Base-by-base conservation (phyloP, 352 stramenopile genomes). In the Phytopythium delawarense region DNA sequence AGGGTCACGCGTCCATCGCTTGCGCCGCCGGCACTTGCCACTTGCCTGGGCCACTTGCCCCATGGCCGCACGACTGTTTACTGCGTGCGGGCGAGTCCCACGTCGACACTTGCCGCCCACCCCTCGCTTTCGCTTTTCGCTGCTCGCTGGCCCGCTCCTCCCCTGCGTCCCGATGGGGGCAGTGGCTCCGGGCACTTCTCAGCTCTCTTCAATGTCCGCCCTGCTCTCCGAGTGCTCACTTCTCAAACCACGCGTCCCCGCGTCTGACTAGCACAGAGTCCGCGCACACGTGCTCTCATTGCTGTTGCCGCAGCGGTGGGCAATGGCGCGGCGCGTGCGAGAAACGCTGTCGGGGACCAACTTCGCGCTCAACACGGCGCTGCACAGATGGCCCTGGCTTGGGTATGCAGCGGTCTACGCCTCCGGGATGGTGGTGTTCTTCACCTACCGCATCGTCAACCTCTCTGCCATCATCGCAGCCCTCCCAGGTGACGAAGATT, bases 381-480 rank as follows among this genome's bases (percentile, higher is more conserved):
- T 75, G 15, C 62, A 60, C 44, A 56, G 62, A 35, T 55, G 65
- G 42, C 55, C 65, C 3, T 75, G 68, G 68, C 45, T 65, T 8
- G 44, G 61, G 32, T 72, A 63, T 59, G 32, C 52, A 11, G 63
- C 69, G 32, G 40, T 75, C 21, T 75, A 67, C 39, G 25, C 63
- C 16, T 40, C 58, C 1, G 53, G 61, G 21, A 46, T 75, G n/a
- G n/a, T 61, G 37, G 63, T 65, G 57, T 75, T 70, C 50, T 65
- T 48, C 35, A 48, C 45, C 20, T 75, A 70, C 39, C 61, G 68
- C 18, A 20, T 72, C 40, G 63, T 15, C 49, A 75, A 67, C 50
- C 34, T 75, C 28, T 53, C 44, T 7, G 49, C 64, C 30, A 59
- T 75, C 15, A 45, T 55, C 2, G 44, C 59, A 32, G 30, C 40